phyloP scores from a whole-genome alignment of 2,329 filamentous ascomycete species.

The Aspergillus spinulosporus region DNA sequence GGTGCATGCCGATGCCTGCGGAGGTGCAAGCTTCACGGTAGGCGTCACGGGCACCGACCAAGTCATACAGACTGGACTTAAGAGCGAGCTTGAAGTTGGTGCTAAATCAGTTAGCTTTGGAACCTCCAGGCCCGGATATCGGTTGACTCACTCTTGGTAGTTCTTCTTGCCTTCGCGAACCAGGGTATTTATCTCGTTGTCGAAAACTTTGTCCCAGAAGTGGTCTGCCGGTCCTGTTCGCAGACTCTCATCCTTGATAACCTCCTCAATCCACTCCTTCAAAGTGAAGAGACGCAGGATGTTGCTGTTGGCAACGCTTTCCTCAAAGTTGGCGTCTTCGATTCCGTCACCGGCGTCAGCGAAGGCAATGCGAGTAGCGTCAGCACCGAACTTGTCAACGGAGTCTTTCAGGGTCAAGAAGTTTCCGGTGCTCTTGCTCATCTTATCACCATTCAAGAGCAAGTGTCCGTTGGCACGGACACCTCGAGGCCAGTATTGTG shows the following conservation, averaged over 20 bases:
- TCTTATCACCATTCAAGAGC: constrained; percentile 95
- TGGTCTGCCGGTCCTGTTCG: constrained; percentile 72
- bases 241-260: constrained; percentile 70
- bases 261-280: constrained; percentile 90
- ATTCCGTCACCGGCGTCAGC: constrained; percentile 94
- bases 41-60: constrained; percentile 82
- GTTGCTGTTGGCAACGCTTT: constrained; percentile 87
- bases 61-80: constrained; percentile 84
- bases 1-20: constrained; percentile 82
- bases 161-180: constrained; percentile 76
- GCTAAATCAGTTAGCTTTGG: constrained; percentile 32
- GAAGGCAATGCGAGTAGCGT: constrained; percentile 85
- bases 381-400: constrained; percentile 89
- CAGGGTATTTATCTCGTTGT: constrained; percentile 86
- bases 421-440: constrained; percentile 97
- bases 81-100: constrained; percentile 85
- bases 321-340: constrained; percentile 95
- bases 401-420: constrained; percentile 89
- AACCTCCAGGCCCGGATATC: background rate
- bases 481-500: constrained; percentile 82
- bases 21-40: constrained; percentile 81
- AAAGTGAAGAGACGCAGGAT: constrained; percentile 82
- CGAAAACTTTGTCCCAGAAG: constrained; percentile 86
- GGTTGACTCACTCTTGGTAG: constrained; percentile 63
- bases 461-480: constrained; percentile 91